Conservation (phyloP, 805 yeast species). For the Monosporozyma unispora region DNA sequence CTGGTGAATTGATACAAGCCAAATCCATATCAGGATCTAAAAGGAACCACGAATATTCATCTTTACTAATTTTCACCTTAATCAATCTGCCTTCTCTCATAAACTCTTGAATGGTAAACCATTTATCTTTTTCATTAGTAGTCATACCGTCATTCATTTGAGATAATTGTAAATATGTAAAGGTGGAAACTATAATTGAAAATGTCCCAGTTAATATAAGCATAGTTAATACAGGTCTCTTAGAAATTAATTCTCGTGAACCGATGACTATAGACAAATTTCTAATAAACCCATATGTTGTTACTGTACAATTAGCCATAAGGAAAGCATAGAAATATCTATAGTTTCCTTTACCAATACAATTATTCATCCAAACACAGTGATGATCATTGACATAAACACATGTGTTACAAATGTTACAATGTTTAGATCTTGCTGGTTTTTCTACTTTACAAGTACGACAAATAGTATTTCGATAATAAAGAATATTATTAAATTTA, state of each 20-base stretch:
- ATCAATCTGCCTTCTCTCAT: slow-evolving; percentile 34
- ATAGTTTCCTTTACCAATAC: slow-evolving; percentile 62
- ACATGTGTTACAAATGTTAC: slow-evolving; percentile 58
- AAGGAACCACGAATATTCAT: slow-evolving; percentile 14
- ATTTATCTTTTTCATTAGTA: slow-evolving; percentile 64
- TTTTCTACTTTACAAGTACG: slow-evolving; percentile 52
- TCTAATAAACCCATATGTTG: slow-evolving; percentile 37
- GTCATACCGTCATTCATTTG: slow-evolving; percentile 60
- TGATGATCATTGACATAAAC: slow-evolving; percentile 63
- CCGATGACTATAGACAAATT: slow-evolving; percentile 6
- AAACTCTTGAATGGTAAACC: slow-evolving; percentile 54
- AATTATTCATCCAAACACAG: slow-evolving; percentile 64
- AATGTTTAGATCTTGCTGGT: slow-evolving; percentile 69
- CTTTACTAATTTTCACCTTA: slow-evolving; percentile 2
- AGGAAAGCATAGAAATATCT: slow-evolving; percentile 52
- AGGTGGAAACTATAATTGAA: slow-evolving; percentile 37
- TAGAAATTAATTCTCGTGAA: background rate
- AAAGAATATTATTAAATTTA: slow-evolving; percentile 44
- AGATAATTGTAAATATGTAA: slow-evolving; percentile 38
- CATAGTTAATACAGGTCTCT: slow-evolving; percentile 1
- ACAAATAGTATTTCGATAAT: slow-evolving; percentile 42
- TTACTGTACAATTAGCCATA: slow-evolving; percentile 36
- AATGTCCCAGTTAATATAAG: slow-evolving; percentile 26
- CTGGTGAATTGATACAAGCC: background rate
- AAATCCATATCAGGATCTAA: slow-evolving; percentile 4